Evolutionary conservation across 805 yeast genomes (phyloP).

Genomic region (Torulaspora delbrueckii): DNA sequence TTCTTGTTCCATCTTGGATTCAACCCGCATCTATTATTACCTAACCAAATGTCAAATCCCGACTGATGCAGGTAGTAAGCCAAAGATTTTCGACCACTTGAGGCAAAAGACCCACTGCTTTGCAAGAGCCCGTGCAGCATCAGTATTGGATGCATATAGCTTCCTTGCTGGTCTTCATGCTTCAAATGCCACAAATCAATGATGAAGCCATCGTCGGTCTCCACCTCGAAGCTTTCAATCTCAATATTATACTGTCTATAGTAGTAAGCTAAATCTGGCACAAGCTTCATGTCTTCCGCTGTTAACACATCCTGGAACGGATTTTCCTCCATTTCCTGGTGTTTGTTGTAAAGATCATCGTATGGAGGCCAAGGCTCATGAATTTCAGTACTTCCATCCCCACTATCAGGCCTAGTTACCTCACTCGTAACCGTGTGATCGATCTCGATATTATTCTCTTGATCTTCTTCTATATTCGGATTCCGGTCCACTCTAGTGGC

Average conservation of each 20-base stretch:
- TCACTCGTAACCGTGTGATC: constrained; percentile 28
- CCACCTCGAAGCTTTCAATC: constrained; percentile 52
- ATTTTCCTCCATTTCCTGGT: constrained; percentile 20
- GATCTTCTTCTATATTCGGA: constrained; percentile 18
- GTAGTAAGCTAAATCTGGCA: constrained; percentile 62
- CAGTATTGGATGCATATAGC: constrained; percentile 55
- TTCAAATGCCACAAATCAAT: constrained; percentile 53
- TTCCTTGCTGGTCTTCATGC: constrained; percentile 17
- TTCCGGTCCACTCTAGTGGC: constrained; percentile 4
- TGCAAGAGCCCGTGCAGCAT: constrained; percentile 84
- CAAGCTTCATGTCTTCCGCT: constrained; percentile 34
- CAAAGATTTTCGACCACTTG: constrained; percentile 75
- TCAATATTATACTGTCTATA: constrained; percentile 56
- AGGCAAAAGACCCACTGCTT: constrained; percentile 78
- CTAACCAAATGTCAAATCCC: constrained; percentile 87
- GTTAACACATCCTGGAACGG: constrained; percentile 27
- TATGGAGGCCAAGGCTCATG: neutral
- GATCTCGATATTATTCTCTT: constrained; percentile 27
- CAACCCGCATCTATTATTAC: constrained; percentile 86
- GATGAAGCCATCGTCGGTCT: constrained; percentile 76
- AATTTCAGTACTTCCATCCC: neutral
- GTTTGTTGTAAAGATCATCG: constrained; percentile 7
- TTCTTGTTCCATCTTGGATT: constrained; percentile 53
- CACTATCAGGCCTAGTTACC: constrained; percentile 15
- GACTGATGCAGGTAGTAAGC: constrained; percentile 50